Conservation (phyloP, 2,329 filamentous ascomycete species). For the Aspergillus nomiae region DNA sequence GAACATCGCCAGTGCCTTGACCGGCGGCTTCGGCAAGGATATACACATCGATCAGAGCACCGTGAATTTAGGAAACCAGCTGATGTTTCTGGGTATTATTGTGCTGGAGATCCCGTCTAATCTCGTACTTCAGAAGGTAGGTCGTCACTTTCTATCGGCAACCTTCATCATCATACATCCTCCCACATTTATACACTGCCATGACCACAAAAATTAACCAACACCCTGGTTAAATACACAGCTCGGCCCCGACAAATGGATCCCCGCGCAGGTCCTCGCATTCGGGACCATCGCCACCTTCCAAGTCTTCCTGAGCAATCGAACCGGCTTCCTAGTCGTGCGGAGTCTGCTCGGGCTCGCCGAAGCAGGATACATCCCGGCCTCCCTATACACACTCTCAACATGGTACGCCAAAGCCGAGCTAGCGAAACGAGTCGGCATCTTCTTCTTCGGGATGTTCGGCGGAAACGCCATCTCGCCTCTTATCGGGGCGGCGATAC, state of each 20-base stretch:
- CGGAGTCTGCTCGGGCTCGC: slow-evolving; percentile 50
- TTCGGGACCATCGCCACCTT: slow-evolving; percentile 52
- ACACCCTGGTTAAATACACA: slow-evolving; percentile 12
- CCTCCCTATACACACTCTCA: slow-evolving; percentile 54
- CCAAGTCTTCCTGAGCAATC: slow-evolving; percentile 47
- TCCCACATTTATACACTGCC: rapidly evolving
- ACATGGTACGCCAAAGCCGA: slow-evolving; percentile 54
- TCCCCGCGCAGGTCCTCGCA: slow-evolving; percentile 51
- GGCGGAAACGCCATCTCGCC: slow-evolving; percentile 54
- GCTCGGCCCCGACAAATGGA: slow-evolving; percentile 53
- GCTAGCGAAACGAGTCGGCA: slow-evolving; percentile 49
- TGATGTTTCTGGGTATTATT: slow-evolving; percentile 56
- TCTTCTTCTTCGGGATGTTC: slow-evolving; percentile 59
- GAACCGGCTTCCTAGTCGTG: slow-evolving; percentile 48
- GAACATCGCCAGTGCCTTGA: slow-evolving; percentile 55
- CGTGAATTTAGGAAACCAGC: slow-evolving; percentile 56
- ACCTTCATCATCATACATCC: not conserved
- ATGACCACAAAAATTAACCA: not conserved
- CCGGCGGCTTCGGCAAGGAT: slow-evolving; percentile 49
- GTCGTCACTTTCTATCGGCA: not conserved
- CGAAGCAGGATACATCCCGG: slow-evolving; percentile 57
- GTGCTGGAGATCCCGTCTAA: slow-evolving; percentile 57
- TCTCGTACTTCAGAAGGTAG: slow-evolving; percentile 35
- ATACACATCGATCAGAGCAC: slow-evolving; percentile 49
- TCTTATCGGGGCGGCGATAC: slow-evolving; percentile 51